Evolutionary conservation across 805 yeast genomes (phyloP), one percentile per base, ranked within the genome.

Genomic region (Starmera quercuum): DNA sequence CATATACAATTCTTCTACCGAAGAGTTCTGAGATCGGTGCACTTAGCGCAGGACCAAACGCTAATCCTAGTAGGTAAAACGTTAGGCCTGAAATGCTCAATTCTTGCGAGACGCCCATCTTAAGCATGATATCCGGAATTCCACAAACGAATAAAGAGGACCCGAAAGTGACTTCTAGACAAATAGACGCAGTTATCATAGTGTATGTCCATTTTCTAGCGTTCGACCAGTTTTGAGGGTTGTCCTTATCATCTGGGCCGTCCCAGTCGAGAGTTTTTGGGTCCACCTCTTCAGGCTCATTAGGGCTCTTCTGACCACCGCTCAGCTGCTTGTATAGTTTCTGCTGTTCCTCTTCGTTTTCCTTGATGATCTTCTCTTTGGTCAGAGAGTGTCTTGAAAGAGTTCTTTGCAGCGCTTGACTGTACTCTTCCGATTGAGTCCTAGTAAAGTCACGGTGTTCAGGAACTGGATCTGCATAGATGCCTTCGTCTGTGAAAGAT

Each of bases 81-180:
- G 87, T 75, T 42, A 82, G 64, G 9, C 92, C 92, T 2, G 83
- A 58, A 21, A 83, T 49, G 10, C 73, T 78, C 38, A 82, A 62
- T 26, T 78, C 78, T 52, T 76, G 71, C 9, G 78, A 72, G 10
- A 70, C 66, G n/a, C 64, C 61, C 53, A 80, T 71, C 38, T 61
- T 51, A 1, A 35, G 37, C 46, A 59, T 54, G 47, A 82, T 54
- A 39, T 73, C 78, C 3, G 74, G 70, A 2, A 79, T 68, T 38
- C 87, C 82, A 36, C 73, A 67, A 18, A 80, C 83, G 46, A 66
- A 83, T 35, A 82, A 61, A 0, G 90, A 82, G 0, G 88, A 78
- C 17, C 92, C 90, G 52, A 83, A 68, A 0, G 87, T 74, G 21
- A 80, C 80, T 22, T 75, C 81, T 23, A 82, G 63, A 63, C 88